A percentile compares a stretch with the other conserved stretches of the same genome.
Conservation (phyloP, 2,329 filamentous ascomycete genomes). For the Beauveria sp. region DNA sequence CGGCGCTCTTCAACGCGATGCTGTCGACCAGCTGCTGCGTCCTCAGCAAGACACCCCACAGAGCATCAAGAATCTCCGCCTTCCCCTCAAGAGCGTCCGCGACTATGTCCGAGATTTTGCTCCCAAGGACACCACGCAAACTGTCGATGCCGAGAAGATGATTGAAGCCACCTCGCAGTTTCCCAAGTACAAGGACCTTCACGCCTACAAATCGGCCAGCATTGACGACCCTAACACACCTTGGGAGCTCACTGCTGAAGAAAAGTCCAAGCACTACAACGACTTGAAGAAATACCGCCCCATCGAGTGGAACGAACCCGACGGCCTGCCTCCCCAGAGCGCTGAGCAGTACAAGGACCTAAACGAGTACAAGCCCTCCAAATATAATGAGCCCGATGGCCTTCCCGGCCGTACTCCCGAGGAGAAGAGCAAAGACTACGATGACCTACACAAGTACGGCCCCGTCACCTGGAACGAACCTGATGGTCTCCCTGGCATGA, state of each 20-base stretch:
- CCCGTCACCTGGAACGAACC: slow-evolving; percentile 23
- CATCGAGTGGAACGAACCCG: slow-evolving; percentile 18
- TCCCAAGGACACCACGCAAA: slow-evolving; percentile 12
- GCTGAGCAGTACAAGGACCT: slow-evolving; percentile 22
- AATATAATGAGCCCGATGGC: slow-evolving; percentile 22
- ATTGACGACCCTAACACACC: slow-evolving; percentile 22
- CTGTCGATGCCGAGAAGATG: slow-evolving; percentile 17
- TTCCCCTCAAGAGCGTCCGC: slow-evolving; percentile 26
- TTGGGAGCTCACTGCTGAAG: slow-evolving; percentile 20
- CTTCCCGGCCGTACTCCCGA: slow-evolving; percentile 17
- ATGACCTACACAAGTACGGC: slow-evolving; percentile 25
- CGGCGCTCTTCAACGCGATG: slow-evolving; percentile 37
- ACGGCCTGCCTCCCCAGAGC: neutral
- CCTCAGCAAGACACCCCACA: slow-evolving; percentile 17
- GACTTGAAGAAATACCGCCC: slow-evolving; percentile 21
- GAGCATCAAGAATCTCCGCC: slow-evolving; percentile 23
- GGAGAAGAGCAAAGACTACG: slow-evolving; percentile 23
- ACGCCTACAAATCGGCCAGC: slow-evolving; percentile 24
- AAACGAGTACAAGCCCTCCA: slow-evolving; percentile 20
- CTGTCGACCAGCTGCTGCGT: slow-evolving; percentile 36
- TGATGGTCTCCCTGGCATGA: slow-evolving; percentile 16
- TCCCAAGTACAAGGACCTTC: slow-evolving; percentile 29
- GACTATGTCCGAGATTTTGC: slow-evolving; percentile 22
- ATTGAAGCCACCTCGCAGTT: slow-evolving; percentile 18
- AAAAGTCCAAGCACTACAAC: slow-evolving; percentile 22